A percentile compares a stretch with the other conserved stretches of the same genome.
Conservation (phyloP, 2,329 filamentous ascomycete species). For the Penicillium sp. region DNA sequence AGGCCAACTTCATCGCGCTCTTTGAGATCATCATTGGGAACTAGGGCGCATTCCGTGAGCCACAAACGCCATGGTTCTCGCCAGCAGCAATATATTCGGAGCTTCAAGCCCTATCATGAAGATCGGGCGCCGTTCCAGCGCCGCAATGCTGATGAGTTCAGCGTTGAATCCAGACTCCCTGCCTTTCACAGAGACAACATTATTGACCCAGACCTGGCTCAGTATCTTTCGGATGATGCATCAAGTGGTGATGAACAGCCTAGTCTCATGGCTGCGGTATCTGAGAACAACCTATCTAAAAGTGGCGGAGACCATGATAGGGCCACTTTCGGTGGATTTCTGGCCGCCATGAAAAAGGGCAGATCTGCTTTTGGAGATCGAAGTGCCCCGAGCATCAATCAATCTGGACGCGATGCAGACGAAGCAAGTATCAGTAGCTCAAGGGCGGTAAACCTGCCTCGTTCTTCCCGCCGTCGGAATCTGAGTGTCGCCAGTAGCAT, state of each 20-base stretch:
- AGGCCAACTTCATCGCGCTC: constrained; percentile 94
- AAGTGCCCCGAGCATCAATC: constrained; percentile 65
- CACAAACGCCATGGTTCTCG: constrained; percentile 86
- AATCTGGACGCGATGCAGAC: constrained; percentile 61
- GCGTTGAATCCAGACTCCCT: constrained; percentile 64
- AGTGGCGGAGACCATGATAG: constrained; percentile 68
- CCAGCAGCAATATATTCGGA: constrained; percentile 68
- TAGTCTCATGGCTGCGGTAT: constrained; percentile 74
- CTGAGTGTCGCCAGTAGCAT: constrained; percentile 75
- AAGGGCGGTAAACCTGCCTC: constrained; percentile 56
- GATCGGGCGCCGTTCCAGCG: constrained; percentile 85
- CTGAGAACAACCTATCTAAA: constrained; percentile 58
- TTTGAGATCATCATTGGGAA: constrained; percentile 65
- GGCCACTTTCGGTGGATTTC: constrained; percentile 64
- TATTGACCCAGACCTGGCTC: constrained; percentile 91
- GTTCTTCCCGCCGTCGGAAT: constrained; percentile 69
- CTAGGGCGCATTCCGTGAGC: constrained; percentile 70
- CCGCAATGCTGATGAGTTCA: constrained; percentile 62
- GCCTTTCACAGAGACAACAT: constrained; percentile 99
- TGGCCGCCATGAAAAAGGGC: constrained; percentile 70
- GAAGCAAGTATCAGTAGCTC: constrained; percentile 61
- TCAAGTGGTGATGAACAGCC: constrained; percentile 91
- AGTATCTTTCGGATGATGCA: constrained; percentile 90
- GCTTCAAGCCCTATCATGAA: constrained; percentile 66
- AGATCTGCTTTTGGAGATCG: constrained; percentile 70